Evolutionary conservation across 2,329 filamentous ascomycete species (phyloP), one percentile per base, ranked within the genome.

Genomic region (Parafenestella ontariensis): DNA sequence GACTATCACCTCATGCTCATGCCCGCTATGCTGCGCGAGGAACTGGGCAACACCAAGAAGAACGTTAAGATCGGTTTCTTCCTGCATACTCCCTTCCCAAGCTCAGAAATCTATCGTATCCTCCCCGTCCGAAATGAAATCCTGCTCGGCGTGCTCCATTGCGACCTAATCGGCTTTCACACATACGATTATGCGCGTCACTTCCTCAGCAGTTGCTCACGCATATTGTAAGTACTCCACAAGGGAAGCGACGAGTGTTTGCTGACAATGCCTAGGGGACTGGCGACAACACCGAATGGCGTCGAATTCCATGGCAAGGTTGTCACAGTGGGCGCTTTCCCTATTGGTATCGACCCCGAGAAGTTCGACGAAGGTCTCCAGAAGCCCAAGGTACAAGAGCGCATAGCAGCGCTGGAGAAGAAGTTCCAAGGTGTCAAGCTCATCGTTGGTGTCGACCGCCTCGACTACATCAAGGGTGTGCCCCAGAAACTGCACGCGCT

Each of bases 31-130:
- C 84, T 99, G 54, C 91, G 95, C 58, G 90, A 96, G 70, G 91
- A 96, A 76, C 88, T 97, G 54, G 90, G 89, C 53, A 77, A 87
- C 59, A 85, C 83, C 57, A 92, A 89, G 79, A 91, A 93, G 79
- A 96, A 97, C 65, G 88, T 98, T 78, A 96, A 96, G 82, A 95
- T 99, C 68, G 95, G 94, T 64, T 98, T 98, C 84, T 99, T 98
- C 83, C 81, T 98, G 31, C 95, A 99, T 76, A 98, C 95, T 0
- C 94, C 95, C 0, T 99, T 98, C 78, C 95, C 95, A 11, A 96
- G 91, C 74, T 96, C 91, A 66, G 94, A 98, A 77, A 96, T 98
- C 71, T 98, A 97, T 79, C 87, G 95, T 60, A 97, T 98, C 62
- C 82, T 98, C 8, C 95, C 95, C 0, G 94, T 98, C 26, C 87